Percentiles rank a stretch among this genome's conserved stretches.
phyloP scores from a whole-genome alignment of 2,329 filamentous ascomycete species.

The Colletotrichum orbiculare region DNA sequence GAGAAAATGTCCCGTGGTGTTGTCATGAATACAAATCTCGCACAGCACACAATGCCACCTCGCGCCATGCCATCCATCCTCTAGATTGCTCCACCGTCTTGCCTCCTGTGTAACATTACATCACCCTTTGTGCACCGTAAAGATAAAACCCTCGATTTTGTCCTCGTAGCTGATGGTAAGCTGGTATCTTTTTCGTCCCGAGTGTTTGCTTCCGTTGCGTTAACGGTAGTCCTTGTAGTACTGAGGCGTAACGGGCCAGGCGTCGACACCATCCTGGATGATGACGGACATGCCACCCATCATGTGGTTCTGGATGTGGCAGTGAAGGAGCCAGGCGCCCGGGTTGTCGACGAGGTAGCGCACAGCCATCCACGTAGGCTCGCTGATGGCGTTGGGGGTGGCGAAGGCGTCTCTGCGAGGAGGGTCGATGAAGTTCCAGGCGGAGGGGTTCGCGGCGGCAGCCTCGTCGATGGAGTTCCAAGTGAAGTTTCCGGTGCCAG shows the following conservation, averaged over 20 bases:
- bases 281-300: constrained; percentile 66
- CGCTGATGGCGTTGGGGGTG: constrained; percentile 47
- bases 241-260: constrained; percentile 53
- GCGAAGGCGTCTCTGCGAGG: constrained; percentile 62
- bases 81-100: not conserved
- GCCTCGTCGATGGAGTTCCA: constrained; percentile 67
- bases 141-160: not conserved
- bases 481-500: constrained; percentile 60
- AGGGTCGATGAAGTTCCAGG: constrained; percentile 68
- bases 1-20: not conserved
- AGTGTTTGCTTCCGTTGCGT: not conserved
- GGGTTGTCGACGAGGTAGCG: constrained; percentile 64
- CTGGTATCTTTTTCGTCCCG: not conserved
- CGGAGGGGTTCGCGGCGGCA: constrained; percentile 53
- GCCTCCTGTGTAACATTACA: constrained; percentile 22
- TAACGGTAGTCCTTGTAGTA: constrained; percentile 45
- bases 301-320: constrained; percentile 66
- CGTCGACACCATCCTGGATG: constrained; percentile 59
- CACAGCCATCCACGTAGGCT: constrained; percentile 59
- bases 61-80: constrained; percentile 9
- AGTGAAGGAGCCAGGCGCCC: constrained; percentile 66
- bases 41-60: constrained; percentile 18
- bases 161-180: not conserved
- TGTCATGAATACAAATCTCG: constrained; percentile 24
- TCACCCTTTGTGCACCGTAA: constrained; percentile 4